Evolutionary conservation across 2,329 filamentous ascomycete species (phyloP).

Genomic region (Aspergillus sp.): DNA sequence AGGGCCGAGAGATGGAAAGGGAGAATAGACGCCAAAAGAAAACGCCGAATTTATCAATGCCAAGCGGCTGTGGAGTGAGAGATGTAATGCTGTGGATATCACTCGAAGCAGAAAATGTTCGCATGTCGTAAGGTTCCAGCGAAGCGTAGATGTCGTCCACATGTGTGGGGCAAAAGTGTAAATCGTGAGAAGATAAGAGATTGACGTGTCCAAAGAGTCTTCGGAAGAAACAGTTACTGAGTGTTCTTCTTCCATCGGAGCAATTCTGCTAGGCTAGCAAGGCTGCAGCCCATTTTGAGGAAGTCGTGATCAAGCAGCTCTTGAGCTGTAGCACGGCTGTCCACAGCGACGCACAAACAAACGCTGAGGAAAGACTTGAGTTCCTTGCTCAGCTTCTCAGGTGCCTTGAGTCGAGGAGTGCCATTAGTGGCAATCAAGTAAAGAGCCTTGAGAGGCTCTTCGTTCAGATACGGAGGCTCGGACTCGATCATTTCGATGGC

Average conservation of each 20-base stretch:
- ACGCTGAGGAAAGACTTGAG: conserved; percentile 96
- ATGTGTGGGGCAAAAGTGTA: conserved; percentile 34
- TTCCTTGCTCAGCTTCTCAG: conserved; percentile 96
- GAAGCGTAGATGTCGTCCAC: conserved; percentile 36
- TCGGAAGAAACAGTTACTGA: conserved; percentile 33
- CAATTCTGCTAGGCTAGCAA: conserved; percentile 81
- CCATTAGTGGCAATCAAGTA: conserved; percentile 98
- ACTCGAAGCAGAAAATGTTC: conserved; percentile 23
- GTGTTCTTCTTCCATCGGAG: conserved; percentile 67
- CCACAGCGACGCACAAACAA: conserved; percentile 95
- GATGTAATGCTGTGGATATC: conserved; percentile 32
- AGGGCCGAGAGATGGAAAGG: conserved; percentile 1
- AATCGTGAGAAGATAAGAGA: conserved; percentile 24
- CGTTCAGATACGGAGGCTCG: conserved; percentile 95
- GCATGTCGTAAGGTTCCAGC: conserved; percentile 30
- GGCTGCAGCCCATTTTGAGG: conserved; percentile 84
- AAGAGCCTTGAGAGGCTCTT: conserved; percentile 94
- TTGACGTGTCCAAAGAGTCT: conserved; percentile 9
- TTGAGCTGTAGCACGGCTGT: conserved; percentile 86
- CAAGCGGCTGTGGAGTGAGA: conserved; percentile 30
- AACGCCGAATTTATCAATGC: conserved; percentile 40
- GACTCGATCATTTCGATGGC: conserved; percentile 99
- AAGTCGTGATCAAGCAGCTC: conserved; percentile 94
- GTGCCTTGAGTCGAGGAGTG: conserved; percentile 95
- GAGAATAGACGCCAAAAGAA: conserved; percentile 24